phyloP scores from a whole-genome alignment of 108 stramenopile species.

The Schizochytrium sp. region DNA sequence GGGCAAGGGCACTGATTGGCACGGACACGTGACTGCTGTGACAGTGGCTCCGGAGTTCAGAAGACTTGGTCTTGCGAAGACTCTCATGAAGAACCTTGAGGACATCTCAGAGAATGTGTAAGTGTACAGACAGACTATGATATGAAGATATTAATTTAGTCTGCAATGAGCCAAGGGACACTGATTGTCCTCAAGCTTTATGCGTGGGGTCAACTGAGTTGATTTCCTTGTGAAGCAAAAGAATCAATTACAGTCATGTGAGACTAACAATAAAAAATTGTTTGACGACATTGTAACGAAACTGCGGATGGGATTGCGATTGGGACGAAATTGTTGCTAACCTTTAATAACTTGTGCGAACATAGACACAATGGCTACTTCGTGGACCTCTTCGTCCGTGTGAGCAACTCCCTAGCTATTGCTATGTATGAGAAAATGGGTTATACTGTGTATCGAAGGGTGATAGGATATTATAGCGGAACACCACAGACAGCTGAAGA shows the following conservation, averaged over 20 bases:
- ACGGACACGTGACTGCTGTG: constrained; percentile 97
- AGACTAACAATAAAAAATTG: background rate
- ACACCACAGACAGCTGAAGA: constrained; percentile 83
- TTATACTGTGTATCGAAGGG: constrained; percentile 88
- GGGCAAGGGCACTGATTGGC: constrained; percentile 93
- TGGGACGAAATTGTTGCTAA: background rate
- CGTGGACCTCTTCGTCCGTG: constrained; percentile 97
- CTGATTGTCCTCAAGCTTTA: background rate
- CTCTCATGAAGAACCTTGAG: constrained; percentile 95
- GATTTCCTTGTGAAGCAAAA: background rate
- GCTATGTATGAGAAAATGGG: constrained; percentile 95
- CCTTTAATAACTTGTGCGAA: background rate
- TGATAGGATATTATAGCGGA: constrained; percentile 89
- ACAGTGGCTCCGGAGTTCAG: constrained; percentile 93
- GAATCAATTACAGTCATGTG: background rate
- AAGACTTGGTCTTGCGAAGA: constrained; percentile 87
- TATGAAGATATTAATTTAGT: background rate
- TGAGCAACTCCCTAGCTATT: constrained; percentile 92
- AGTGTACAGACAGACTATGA: background rate
- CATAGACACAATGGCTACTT: constrained; percentile 83
- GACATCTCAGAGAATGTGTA: constrained; percentile 79
- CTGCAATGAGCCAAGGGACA: background rate
- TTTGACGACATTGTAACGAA: background rate
- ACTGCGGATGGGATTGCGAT: background rate
- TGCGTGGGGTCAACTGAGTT: background rate